These are phyloP conservation scores for Astrothelium subdiscretum DNA, from an alignment of 495 filamentous ascomycete species.

Conservation along the genomic window DNA sequence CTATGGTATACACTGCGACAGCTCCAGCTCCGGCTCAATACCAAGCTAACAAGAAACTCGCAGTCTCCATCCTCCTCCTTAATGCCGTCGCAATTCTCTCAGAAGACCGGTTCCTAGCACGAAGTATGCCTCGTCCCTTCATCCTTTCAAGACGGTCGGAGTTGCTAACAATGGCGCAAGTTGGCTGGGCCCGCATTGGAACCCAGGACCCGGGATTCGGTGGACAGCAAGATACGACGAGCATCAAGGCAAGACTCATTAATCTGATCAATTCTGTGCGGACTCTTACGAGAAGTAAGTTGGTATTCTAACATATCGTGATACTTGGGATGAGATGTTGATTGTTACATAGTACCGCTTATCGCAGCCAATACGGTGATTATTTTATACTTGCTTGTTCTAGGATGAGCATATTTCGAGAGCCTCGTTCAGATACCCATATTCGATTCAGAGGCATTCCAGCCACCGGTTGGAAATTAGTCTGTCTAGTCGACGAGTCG, in stretches of 20 bases:
- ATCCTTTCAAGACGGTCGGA: neutral
- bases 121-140: constrained; percentile 50
- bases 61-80: constrained; percentile 74
- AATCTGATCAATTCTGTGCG: constrained; percentile 84
- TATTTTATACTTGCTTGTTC: constrained; percentile 76
- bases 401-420: constrained; percentile 48
- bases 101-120: constrained; percentile 93
- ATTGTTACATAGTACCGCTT: constrained; percentile 58
- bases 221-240: constrained; percentile 53
- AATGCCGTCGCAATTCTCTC: constrained; percentile 93
- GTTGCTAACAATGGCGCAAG: constrained; percentile 31
- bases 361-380: constrained; percentile 86
- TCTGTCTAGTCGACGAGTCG: too few species aligned
- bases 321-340: constrained; percentile 1
- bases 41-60: constrained; percentile 11
- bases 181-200: constrained; percentile 62
- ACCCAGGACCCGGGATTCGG: constrained; percentile 62
- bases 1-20: constrained; percentile 48
- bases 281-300: constrained; percentile 90
- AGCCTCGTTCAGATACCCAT: neutral
- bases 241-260: constrained; percentile 76
- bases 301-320: neutral
- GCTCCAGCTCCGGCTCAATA: neutral
- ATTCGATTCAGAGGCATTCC: neutral
- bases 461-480: too few species aligned